Conservation (phyloP, 2,329 filamentous ascomycete species). For the Phialophora macrospora region DNA sequence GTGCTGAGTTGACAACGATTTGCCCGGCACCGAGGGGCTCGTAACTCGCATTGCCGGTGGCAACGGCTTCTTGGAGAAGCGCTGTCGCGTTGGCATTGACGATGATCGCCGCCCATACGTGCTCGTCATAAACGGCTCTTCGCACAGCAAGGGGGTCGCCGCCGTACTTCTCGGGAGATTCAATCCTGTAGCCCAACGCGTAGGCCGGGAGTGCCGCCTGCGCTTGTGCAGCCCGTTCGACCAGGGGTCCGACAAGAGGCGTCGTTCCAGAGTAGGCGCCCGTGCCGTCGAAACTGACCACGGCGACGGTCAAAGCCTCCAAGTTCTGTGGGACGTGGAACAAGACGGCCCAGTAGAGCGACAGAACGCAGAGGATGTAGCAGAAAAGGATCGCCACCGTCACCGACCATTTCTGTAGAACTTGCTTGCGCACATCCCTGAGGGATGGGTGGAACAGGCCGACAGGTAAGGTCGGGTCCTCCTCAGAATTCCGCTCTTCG, state of each 20-base stretch:
- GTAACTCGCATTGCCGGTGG: constrained; percentile 62
- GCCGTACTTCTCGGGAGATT: constrained; percentile 58
- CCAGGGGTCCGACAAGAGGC: constrained; percentile 61
- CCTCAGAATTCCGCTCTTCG: constrained; percentile 16
- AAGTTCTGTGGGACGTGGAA: constrained; percentile 58
- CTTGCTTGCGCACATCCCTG: constrained; percentile 28
- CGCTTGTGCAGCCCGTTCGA: constrained; percentile 49
- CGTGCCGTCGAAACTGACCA: constrained; percentile 68
- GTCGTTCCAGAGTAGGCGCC: constrained; percentile 52
- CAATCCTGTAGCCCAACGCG: constrained; percentile 54
- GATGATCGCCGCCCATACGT: constrained; percentile 66
- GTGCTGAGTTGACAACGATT: constrained; percentile 59
- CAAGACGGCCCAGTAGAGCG: constrained; percentile 66
- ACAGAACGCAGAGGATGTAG: constrained; percentile 63
- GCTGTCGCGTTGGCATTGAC: constrained; percentile 67
- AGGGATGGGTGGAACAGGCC: constrained; percentile 42
- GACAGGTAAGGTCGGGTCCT: constrained; percentile 35
- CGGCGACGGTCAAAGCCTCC: constrained; percentile 57
- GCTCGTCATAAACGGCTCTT: constrained; percentile 63
- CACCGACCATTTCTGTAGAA: constrained; percentile 22
- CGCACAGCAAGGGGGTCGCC: constrained; percentile 63
- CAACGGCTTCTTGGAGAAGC: constrained; percentile 61
- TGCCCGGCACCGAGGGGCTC: constrained; percentile 65
- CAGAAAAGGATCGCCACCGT: constrained; percentile 57
- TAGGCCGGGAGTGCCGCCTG: constrained; percentile 50